phyloP scores from a whole-genome alignment of 352 stramenopile genomes.

The Phytopythium helicoides region DNA sequence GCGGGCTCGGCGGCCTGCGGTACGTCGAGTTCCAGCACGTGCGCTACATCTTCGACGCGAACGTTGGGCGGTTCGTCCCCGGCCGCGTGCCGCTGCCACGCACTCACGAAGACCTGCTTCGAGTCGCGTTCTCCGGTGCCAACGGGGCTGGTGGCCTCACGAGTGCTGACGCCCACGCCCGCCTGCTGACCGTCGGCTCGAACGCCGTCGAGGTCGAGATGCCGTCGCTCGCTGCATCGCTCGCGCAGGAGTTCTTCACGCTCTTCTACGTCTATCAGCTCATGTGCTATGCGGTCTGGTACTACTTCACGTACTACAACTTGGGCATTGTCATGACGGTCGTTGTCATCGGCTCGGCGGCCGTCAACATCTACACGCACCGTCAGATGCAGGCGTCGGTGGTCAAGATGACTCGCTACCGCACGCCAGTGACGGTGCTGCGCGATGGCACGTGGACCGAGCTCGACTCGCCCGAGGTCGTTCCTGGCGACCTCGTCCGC shows the following conservation, averaged over 20 bases:
- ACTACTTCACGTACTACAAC: constrained; percentile 40
- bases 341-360: constrained; percentile 19
- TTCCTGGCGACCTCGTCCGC: constrained; percentile 41
- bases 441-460: constrained; percentile 28
- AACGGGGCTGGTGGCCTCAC: constrained; percentile 4
- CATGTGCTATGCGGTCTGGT: constrained; percentile 45
- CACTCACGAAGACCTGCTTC: constrained; percentile 16
- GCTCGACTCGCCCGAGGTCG: constrained; percentile 24
- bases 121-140: constrained; percentile 3
- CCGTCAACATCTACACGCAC: constrained; percentile 35
- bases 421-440: constrained; percentile 47
- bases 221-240: constrained; percentile 19
- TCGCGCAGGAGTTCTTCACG: constrained; percentile 25
- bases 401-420: constrained; percentile 32
- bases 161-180: constrained; percentile 5
- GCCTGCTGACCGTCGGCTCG: constrained; percentile 13
- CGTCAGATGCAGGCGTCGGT: constrained; percentile 25
- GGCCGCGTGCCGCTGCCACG: constrained; percentile 16
- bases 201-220: constrained; percentile 30
- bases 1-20: constrained; percentile 8
- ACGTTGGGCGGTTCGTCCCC: constrained; percentile 17
- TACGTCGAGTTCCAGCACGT: constrained; percentile 32
- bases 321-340: constrained; percentile 28
- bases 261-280: constrained; percentile 37
- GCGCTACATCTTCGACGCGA: constrained; percentile 29